phyloP scores from a whole-genome alignment of 176 grass and related monocot genomes.

The Eragrostis nindensis region DNA sequence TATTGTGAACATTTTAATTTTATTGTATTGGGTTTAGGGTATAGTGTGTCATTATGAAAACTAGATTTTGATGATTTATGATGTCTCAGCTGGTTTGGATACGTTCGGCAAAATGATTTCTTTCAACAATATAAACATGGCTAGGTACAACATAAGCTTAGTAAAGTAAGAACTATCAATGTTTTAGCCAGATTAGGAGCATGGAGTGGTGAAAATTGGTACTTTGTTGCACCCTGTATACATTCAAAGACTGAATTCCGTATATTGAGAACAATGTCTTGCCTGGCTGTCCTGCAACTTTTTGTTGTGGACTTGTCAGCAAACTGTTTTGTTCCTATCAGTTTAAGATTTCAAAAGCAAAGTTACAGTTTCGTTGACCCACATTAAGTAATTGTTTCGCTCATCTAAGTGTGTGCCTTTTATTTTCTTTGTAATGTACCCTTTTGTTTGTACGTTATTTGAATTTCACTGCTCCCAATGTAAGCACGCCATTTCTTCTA shows the following conservation, averaged over 20 bases:
- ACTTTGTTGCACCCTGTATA: background rate
- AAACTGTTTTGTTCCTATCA: background rate
- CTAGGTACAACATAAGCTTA: background rate
- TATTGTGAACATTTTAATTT: background rate
- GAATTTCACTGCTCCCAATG: background rate
- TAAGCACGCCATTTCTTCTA: slow-evolving; percentile 1
- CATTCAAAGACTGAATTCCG: too few species aligned
- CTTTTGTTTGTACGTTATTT: background rate
- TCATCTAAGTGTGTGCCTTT: background rate
- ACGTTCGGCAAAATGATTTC: background rate
- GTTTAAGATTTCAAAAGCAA: background rate
- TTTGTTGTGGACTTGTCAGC: background rate
- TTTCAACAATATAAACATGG: background rate
- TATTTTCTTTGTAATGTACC: background rate
- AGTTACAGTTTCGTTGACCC: background rate
- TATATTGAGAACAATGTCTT: too few species aligned
- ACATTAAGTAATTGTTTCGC: background rate
- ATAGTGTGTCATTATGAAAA: background rate
- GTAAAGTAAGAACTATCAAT: background rate
- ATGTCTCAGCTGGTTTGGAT: background rate
- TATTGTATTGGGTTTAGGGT: background rate
- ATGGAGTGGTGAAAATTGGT: background rate
- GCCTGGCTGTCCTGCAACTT: background rate
- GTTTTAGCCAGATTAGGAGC: background rate
- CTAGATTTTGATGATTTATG: background rate